Evolutionary conservation across 1,284 basidiomycete genomes (phyloP).

Genomic region (Phylloporus sp.): DNA sequence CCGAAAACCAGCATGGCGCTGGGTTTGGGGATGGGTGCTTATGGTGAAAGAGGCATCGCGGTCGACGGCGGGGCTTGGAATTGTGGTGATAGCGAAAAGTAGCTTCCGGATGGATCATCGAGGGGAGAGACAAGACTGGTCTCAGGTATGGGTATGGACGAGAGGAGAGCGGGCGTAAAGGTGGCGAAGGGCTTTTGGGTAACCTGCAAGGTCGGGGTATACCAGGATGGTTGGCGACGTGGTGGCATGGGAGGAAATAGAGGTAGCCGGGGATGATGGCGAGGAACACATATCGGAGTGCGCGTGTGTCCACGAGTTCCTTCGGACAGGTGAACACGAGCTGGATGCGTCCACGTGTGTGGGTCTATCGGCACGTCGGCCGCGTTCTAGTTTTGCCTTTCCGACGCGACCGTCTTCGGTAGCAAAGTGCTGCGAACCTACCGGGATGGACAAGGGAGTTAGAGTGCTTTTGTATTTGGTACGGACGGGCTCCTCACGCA

Average conservation of each 20-base stretch:
- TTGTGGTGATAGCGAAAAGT: conserved; percentile 26
- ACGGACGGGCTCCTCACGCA: conserved; percentile 53
- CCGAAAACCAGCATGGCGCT: background rate
- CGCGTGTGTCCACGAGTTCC: conserved; percentile 33
- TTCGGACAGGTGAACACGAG: conserved; percentile 29
- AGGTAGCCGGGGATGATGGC: conserved; percentile 36
- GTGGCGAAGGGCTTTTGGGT: conserved; percentile 19
- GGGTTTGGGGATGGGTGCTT: conserved; percentile 17
- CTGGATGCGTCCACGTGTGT: conserved; percentile 26
- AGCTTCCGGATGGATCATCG: conserved; percentile 23
- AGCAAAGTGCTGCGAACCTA: conserved; percentile 37
- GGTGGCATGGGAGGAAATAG: conserved; percentile 30
- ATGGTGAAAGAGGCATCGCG: conserved; percentile 23
- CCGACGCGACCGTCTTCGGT: conserved; percentile 32
- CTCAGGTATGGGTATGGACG: conserved; percentile 27
- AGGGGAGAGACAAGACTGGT: conserved; percentile 18
- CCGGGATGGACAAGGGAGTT: conserved; percentile 42
- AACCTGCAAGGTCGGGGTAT: conserved; percentile 36
- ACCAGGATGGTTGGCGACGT: conserved; percentile 33
- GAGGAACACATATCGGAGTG: conserved; percentile 35
- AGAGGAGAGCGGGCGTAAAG: conserved; percentile 22
- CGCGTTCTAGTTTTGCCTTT: conserved; percentile 37
- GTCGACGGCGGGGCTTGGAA: conserved; percentile 21
- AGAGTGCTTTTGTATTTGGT: conserved; percentile 41
- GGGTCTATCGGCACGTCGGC: conserved; percentile 32